These are phyloP conservation scores for Globisporangium polare DNA, from an alignment of 352 stramenopile species.

Conservation along the genomic window DNA sequence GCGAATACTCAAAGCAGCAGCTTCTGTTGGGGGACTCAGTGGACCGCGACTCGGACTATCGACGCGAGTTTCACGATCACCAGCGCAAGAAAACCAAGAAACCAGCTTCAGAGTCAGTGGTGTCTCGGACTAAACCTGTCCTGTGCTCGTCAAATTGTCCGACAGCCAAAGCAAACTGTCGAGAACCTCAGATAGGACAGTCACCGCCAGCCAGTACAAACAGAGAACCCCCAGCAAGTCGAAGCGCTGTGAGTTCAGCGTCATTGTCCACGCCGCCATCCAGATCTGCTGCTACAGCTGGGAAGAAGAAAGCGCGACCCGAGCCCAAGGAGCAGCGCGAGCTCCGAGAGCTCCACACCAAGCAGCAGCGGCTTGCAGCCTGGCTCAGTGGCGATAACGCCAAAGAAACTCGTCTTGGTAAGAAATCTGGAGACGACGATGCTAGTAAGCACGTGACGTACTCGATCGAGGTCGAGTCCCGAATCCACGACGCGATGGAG, in stretches of 20 bases:
- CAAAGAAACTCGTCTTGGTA: not conserved
- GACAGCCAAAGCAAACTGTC: not conserved
- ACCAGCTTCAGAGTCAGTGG: not conserved
- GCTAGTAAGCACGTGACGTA: constrained; percentile 9
- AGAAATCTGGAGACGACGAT: not conserved
- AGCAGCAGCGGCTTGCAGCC: constrained; percentile 12
- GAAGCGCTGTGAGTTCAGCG: not conserved
- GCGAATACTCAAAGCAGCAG: not conserved
- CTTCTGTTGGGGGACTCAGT: not conserved
- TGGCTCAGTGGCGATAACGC: constrained; percentile 10
- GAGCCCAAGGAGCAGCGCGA: constrained; percentile 4
- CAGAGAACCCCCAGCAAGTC: too few relatives aligned
- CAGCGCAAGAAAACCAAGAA: not conserved
- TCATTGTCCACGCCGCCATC: not conserved
- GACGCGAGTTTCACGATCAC: constrained; percentile 5
- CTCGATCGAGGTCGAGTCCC: constrained; percentile 33
- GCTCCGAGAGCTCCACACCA: constrained; percentile 7
- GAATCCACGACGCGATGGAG: constrained; percentile 29
- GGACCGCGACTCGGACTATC: constrained; percentile 1
- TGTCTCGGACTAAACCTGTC: not conserved
- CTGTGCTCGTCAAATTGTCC: not conserved
- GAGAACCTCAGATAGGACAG: not conserved
- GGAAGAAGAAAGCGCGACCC: constrained; percentile 4
- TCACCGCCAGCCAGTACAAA: not conserved
- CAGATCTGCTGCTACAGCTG: not conserved